These are phyloP conservation scores for Lachancea mirantina DNA, from an alignment of 805 yeast genomes.

Conservation along the genomic window DNA sequence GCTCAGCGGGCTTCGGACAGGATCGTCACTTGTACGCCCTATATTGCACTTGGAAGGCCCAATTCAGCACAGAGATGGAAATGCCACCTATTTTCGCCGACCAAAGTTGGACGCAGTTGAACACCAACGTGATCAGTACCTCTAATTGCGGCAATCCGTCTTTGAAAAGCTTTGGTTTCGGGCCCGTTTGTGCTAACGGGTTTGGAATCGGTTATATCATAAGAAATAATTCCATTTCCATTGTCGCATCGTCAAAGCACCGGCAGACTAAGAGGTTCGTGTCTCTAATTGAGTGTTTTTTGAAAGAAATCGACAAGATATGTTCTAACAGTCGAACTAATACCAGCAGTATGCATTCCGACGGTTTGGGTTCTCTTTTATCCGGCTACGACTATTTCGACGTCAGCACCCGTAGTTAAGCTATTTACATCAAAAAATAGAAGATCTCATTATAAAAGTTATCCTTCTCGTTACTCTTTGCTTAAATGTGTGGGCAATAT, in stretches of 20 bases:
- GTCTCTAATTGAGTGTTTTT: constrained; percentile 58
- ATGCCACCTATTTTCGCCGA: constrained; percentile 78
- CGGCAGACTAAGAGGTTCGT: constrained; percentile 75
- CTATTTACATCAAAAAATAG: too few relatives aligned
- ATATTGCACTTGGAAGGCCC: constrained; percentile 73
- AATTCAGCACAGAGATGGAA: constrained; percentile 25
- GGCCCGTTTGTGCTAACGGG: constrained; percentile 85
- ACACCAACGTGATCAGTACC: constrained; percentile 72
- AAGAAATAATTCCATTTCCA: constrained; percentile 67
- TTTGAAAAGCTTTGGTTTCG: constrained; percentile 78
- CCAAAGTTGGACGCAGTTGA: constrained; percentile 79
- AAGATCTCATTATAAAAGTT: too few relatives aligned
- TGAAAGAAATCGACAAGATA: constrained; percentile 53
- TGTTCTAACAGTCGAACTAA: too few relatives aligned
- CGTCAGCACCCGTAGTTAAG: too few relatives aligned
- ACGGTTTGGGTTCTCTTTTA: constrained; percentile 37
- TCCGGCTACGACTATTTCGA: constrained; percentile 91
- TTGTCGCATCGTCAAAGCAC: constrained; percentile 81
- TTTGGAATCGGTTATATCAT: constrained; percentile 91
- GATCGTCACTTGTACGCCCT: constrained; percentile 87
- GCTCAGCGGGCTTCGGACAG: constrained; percentile 79
- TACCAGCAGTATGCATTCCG: constrained; percentile 30
- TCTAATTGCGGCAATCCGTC: constrained; percentile 93
- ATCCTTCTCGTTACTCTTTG: too few relatives aligned
- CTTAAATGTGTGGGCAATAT: too few relatives aligned